Conservation (phyloP, 352 stramenopile genomes). For the Phytophthora idaei region DNA sequence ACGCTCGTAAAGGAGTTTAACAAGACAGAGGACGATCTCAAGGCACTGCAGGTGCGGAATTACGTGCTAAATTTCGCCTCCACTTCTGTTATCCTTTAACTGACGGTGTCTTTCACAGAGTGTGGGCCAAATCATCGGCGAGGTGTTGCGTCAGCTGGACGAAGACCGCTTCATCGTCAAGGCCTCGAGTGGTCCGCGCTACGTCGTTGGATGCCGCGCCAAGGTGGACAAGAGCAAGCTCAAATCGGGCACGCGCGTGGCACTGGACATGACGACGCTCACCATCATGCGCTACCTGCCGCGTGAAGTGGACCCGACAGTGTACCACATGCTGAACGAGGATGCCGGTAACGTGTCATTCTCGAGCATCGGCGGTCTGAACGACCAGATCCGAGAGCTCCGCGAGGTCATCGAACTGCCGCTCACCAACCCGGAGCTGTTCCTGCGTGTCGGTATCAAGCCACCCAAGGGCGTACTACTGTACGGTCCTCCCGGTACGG, state of each 20-base stretch:
- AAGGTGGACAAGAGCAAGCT: slow-evolving; percentile 96
- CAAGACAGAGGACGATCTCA: slow-evolving; percentile 99
- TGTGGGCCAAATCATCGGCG: slow-evolving; percentile 99
- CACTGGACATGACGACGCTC: slow-evolving; percentile 99
- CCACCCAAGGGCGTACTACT: slow-evolving; percentile 97
- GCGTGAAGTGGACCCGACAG: slow-evolving; percentile 98
- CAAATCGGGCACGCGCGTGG: slow-evolving; percentile 97
- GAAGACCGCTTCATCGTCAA: slow-evolving; percentile 99
- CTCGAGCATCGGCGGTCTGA: slow-evolving; percentile 97
- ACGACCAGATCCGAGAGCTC: slow-evolving; percentile 98
- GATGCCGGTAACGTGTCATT: slow-evolving; percentile 98
- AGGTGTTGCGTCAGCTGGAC: slow-evolving; percentile 98
- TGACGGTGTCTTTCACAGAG: slow-evolving; percentile 74
- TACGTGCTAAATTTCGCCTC: neutral
- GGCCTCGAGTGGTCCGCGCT: slow-evolving; percentile 96
- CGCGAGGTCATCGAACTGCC: slow-evolving; percentile 98
- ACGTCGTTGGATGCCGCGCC: slow-evolving; percentile 97
- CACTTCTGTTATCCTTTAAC: neutral
- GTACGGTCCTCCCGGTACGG: slow-evolving; percentile 98
- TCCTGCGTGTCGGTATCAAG: slow-evolving; percentile 98
- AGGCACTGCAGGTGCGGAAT: slow-evolving; percentile 83
- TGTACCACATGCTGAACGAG: slow-evolving; percentile 99
- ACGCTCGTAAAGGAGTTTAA: slow-evolving; percentile 96
- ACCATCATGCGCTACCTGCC: slow-evolving; percentile 99
- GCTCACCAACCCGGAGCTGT: slow-evolving; percentile 99